Percentiles rank a stretch among this genome's conserved stretches.
phyloP scores from a whole-genome alignment of 75 land plant species.

The Picea sitchensis region DNA sequence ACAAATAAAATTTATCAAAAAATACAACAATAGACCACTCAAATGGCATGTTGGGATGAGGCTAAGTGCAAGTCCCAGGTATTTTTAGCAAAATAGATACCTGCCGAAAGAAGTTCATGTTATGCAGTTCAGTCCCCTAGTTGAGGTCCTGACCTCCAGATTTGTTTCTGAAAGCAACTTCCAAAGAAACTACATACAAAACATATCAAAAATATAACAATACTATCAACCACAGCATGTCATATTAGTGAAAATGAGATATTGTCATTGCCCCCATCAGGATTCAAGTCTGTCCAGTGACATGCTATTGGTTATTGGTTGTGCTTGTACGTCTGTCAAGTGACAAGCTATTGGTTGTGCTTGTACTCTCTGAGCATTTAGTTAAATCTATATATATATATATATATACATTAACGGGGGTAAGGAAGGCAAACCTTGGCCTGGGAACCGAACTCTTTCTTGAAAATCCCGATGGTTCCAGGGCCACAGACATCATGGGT shows the following conservation, averaged over 20 bases:
- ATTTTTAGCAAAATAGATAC: too few relatives aligned
- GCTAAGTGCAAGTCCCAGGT: too few relatives aligned
- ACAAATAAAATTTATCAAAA: background rate
- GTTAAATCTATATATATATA: background rate
- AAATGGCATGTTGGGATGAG: too few relatives aligned
- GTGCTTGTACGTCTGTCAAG: background rate
- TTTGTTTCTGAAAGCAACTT: too few relatives aligned
- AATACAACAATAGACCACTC: too few relatives aligned
- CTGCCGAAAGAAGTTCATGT: too few relatives aligned
- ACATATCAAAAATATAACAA: background rate
- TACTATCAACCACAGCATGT: background rate
- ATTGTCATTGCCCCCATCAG: background rate
- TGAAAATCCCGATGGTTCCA: slow-evolving; percentile 92
- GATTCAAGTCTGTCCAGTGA: background rate
- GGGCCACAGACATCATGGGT: slow-evolving; percentile 99
- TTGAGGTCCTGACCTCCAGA: too few relatives aligned
- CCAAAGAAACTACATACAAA: slow-evolving; percentile 1
- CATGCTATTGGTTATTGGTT: too few relatives aligned
- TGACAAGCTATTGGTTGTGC: too few relatives aligned
- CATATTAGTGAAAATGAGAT: background rate
- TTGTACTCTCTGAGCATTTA: background rate
- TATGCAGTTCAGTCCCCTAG: too few relatives aligned
- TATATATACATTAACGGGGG: background rate
- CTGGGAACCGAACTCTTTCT: slow-evolving; percentile 81
- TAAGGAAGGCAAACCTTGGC: slow-evolving; percentile 58